phyloP scores from a whole-genome alignment of 2,329 filamentous ascomycete species.

The Pseudogymnoascus sp. region DNA sequence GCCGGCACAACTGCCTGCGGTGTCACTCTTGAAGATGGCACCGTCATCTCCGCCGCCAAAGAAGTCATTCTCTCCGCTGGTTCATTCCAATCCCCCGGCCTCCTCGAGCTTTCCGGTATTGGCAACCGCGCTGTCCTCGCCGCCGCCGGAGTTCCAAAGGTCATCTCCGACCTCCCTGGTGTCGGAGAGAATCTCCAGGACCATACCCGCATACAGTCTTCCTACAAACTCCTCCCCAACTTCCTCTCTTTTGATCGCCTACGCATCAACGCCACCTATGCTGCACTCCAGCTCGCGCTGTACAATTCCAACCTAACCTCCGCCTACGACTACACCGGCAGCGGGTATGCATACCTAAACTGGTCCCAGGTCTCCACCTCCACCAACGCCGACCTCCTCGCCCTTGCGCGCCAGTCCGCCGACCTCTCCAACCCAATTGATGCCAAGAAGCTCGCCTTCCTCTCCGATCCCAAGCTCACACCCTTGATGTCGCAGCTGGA shows the following conservation, averaged over 20 bases:
- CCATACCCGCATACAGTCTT: constrained; percentile 25
- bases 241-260: constrained; percentile 18
- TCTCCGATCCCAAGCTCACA: constrained; percentile 25
- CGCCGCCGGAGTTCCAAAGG: constrained; percentile 34
- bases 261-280: constrained; percentile 22
- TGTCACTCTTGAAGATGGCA: constrained; percentile 12
- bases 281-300: constrained; percentile 29
- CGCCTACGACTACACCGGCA: constrained; percentile 22
- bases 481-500: constrained; percentile 19
- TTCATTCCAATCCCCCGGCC: constrained; percentile 43
- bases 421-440: constrained; percentile 28
- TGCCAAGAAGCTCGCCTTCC: constrained; percentile 34
- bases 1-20: constrained; percentile 12
- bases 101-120: constrained; percentile 45
- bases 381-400: constrained; percentile 24
- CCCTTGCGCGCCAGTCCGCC: constrained; percentile 29
- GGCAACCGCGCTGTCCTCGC: constrained; percentile 37
- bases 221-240: constrained; percentile 19
- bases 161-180: constrained; percentile 39
- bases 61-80: constrained; percentile 45
- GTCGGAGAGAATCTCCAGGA: constrained; percentile 47
- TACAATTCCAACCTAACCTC: constrained; percentile 15
- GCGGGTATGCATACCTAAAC: constrained; percentile 35
- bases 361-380: constrained; percentile 33
- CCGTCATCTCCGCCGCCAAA: constrained; percentile 14